Evolutionary conservation across 805 yeast genomes (phyloP).

Genomic region (Candida fluviatilis): DNA sequence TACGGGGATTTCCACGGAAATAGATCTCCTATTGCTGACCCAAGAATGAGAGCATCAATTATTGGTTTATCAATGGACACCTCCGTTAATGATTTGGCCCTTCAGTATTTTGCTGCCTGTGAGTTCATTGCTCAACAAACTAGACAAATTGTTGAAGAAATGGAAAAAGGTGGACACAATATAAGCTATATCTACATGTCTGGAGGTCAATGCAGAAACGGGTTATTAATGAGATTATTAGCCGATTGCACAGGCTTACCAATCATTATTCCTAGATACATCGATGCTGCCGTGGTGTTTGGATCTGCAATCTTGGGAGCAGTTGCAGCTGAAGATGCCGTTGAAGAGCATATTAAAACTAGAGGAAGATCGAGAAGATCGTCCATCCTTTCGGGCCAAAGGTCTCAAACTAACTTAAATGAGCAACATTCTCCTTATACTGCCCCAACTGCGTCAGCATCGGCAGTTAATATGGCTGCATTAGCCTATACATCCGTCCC

Average conservation of each 20-base stretch:
- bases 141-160: constrained; percentile 84
- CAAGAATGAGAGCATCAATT: constrained; percentile 85
- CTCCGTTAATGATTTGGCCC: constrained; percentile 78
- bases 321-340: constrained; percentile 73
- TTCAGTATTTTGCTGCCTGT: constrained; percentile 87
- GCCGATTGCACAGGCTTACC: constrained; percentile 94
- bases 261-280: constrained; percentile 86
- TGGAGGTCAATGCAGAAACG: constrained; percentile 96
- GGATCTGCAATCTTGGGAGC: constrained; percentile 96
- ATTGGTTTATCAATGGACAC: constrained; percentile 92
- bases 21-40: constrained; percentile 96
- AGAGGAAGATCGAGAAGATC: constrained; percentile 35
- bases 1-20: constrained; percentile 98
- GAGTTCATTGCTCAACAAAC: constrained; percentile 98
- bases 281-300: constrained; percentile 95
- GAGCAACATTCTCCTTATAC: constrained; percentile 60
- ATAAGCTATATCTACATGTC: constrained; percentile 79
- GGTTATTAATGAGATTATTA: constrained; percentile 79
- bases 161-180: constrained; percentile 76
- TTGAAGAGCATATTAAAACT: constrained; percentile 29
- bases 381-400: constrained; percentile 24
- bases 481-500: constrained; percentile 29
- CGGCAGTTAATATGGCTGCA: constrained; percentile 53
- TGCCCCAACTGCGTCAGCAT: constrained; percentile 75
- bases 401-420: constrained; percentile 28